Evolutionary conservation across 371 early-diverging fungal species (phyloP).

Genomic region (Saksenaea oblongispora): DNA sequence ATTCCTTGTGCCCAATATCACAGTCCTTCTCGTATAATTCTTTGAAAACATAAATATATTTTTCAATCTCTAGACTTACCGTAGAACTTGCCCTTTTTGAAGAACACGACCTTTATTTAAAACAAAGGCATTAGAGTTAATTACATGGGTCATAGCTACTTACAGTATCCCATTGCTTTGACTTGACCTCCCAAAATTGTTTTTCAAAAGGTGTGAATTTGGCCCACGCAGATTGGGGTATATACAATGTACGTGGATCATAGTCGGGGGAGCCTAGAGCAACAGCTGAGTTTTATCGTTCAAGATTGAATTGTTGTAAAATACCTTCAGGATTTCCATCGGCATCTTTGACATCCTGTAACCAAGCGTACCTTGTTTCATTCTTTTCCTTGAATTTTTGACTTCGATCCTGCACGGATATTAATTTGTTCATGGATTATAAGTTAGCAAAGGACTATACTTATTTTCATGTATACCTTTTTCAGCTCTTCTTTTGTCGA

Average conservation of each 20-base stretch:
- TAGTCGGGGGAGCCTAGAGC: conserved; percentile 77
- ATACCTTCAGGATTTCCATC: conserved; percentile 63
- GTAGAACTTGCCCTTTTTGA: conserved; percentile 99
- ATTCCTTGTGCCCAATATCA: conserved; percentile 95
- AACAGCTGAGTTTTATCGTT: neutral
- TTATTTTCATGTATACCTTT: neutral
- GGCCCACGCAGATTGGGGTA: conserved; percentile 81
- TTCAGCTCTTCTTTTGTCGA: conserved; percentile 7
- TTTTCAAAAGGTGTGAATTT: conserved; percentile 97
- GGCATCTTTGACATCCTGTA: conserved; percentile 82
- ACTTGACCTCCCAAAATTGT: conserved; percentile 99
- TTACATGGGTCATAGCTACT: neutral
- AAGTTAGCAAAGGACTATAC: neutral
- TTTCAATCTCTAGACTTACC: conserved; percentile 34
- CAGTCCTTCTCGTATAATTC: conserved; percentile 99
- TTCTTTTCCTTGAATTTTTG: conserved; percentile 82
- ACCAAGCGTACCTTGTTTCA: conserved; percentile 85
- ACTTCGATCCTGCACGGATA: conserved; percentile 37
- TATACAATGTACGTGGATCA: conserved; percentile 92
- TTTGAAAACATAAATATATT: conserved; percentile 18
- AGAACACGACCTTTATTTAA: conserved; percentile 79
- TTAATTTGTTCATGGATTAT: conserved; percentile 9
- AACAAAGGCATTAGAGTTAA: too few relatives aligned
- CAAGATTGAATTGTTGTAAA: neutral
- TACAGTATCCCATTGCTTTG: conserved; percentile 92